Base-by-base conservation (phyloP, 306 rosid genomes). In the Trifolium dubium region DNA sequence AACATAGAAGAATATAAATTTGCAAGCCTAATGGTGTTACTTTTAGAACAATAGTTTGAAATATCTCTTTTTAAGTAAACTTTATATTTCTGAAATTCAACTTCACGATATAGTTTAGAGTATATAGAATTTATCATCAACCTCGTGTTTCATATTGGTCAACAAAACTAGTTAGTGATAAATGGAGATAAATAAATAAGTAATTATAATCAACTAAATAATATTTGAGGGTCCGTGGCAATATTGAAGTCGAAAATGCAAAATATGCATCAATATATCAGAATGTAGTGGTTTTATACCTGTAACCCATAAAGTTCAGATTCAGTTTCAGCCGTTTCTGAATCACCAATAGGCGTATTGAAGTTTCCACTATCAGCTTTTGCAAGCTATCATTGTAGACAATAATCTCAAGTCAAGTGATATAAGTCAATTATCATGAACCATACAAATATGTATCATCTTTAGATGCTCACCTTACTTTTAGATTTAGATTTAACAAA, bases 221-320 rank as follows among this genome's bases (percentile, higher is more conserved):
- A 49, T 50, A 32, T 39, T 65, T n/a, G 18, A 79, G 37, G 67
- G 78, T 64, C 58, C 37, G 71, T 59, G 35, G 64, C 54, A 59
- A 73, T 44, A 74, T 62, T 70, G 53, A 77, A 65, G 43, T 43
- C 6, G n/a, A 11, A 55, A 49, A 60, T 15, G 68, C 15, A 9
- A 54, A 54, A 58, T 64, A 51, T 46, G 34, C 76, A 67, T 50
- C 17, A 31, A 61, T 51, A 59, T 37, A 67, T 75, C 54, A 69
- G 78, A 77, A 53, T 61, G 67, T n/a, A 66, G 74, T 40, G 34
- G 74, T 74, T 81, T 65, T 8, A 55, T 77, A 94, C 97, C 97
- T 94, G 97, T 85, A 94, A 84, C 82, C 97, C 97, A 31, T 87
- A 79, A 73, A 88, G 58, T 78, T 80, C 97, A 7, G 92, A 88